These are phyloP conservation scores for Apiotrichum montevideense DNA, from an alignment of 1,284 basidiomycete species.

Conservation along the genomic window DNA sequence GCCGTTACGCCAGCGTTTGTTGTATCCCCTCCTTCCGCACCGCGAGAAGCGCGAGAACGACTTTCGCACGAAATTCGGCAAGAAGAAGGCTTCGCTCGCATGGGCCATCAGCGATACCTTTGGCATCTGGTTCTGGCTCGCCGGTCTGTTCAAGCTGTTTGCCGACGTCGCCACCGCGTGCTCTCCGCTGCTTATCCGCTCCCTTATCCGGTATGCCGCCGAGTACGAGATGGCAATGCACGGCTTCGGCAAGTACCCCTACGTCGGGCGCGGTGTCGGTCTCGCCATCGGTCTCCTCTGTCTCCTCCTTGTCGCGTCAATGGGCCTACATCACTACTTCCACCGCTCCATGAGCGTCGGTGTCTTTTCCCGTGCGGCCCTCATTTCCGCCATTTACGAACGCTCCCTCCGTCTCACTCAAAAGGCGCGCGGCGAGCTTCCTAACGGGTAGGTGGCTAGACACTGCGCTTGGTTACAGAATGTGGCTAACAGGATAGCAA, in stretches of 20 bases:
- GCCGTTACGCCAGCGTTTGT: conserved; percentile 26
- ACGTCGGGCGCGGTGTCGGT: conserved; percentile 67
- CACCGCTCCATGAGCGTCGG: conserved; percentile 57
- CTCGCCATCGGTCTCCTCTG: conserved; percentile 64
- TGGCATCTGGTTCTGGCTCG: conserved; percentile 74
- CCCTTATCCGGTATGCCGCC: conserved; percentile 68
- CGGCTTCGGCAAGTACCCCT: conserved; percentile 49
- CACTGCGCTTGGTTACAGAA: too few species aligned
- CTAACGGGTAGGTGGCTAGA: conserved; percentile 64
- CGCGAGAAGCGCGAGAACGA: conserved; percentile 33
- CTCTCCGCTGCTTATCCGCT: conserved; percentile 70
- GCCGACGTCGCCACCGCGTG: conserved; percentile 67
- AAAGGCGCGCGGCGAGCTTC: conserved; percentile 71
- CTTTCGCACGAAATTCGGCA: conserved; percentile 52
- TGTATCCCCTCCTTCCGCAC: conserved; percentile 27
- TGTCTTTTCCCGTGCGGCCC: conserved; percentile 74
- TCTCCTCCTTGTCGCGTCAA: conserved; percentile 63
- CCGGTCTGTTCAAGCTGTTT: conserved; percentile 67
- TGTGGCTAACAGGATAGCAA: neutral
- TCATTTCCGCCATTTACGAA: conserved; percentile 83
- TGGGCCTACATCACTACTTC: conserved; percentile 70
- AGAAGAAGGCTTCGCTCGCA: conserved; percentile 61
- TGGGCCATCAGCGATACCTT: conserved; percentile 75
- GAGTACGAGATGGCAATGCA: conserved; percentile 56
- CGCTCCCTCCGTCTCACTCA: conserved; percentile 71